Conservation (phyloP, 2,329 filamentous ascomycete genomes). For the Colletotrichum kahawae region DNA sequence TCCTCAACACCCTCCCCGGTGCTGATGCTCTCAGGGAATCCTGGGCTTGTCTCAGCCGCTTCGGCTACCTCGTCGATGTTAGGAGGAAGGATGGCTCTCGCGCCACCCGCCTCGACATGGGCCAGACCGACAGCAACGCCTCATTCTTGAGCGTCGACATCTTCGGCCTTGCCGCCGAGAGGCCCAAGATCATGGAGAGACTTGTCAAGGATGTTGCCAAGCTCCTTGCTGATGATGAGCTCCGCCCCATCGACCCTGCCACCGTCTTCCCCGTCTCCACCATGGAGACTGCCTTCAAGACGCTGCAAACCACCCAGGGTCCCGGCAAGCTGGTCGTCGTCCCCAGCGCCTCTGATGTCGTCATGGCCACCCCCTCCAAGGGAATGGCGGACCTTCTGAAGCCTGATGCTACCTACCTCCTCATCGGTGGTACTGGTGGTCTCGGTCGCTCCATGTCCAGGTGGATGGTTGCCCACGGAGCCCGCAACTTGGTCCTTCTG, state of each 20-base stretch:
- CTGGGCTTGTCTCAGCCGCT: constrained; percentile 47
- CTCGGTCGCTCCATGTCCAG: constrained; percentile 53
- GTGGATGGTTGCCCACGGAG: constrained; percentile 55
- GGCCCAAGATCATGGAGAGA: constrained; percentile 44
- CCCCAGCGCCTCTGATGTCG: constrained; percentile 43
- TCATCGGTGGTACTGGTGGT: constrained; percentile 58
- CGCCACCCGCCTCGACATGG: constrained; percentile 51
- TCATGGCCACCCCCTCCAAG: constrained; percentile 43
- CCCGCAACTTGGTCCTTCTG: constrained; percentile 51
- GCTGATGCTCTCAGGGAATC: constrained; percentile 47
- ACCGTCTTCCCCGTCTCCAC: constrained; percentile 40
- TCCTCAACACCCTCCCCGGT: constrained; percentile 47
- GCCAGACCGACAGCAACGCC: constrained; percentile 51
- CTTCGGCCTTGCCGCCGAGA: constrained; percentile 45
- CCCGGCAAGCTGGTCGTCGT: constrained; percentile 50
- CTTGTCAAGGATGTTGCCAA: constrained; percentile 41
- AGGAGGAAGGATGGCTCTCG: constrained; percentile 42
- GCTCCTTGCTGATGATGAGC: constrained; percentile 36
- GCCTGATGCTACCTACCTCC: constrained; percentile 50
- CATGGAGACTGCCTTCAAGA: constrained; percentile 41
- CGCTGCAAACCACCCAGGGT: constrained; percentile 37
- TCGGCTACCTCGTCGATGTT: constrained; percentile 52
- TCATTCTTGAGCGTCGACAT: constrained; percentile 52
- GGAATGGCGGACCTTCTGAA: constrained; percentile 40
- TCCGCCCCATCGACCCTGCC: constrained; percentile 41